phyloP scores from a whole-genome alignment of 1,139 yeast genomes.

The Yueomyces sp. region DNA sequence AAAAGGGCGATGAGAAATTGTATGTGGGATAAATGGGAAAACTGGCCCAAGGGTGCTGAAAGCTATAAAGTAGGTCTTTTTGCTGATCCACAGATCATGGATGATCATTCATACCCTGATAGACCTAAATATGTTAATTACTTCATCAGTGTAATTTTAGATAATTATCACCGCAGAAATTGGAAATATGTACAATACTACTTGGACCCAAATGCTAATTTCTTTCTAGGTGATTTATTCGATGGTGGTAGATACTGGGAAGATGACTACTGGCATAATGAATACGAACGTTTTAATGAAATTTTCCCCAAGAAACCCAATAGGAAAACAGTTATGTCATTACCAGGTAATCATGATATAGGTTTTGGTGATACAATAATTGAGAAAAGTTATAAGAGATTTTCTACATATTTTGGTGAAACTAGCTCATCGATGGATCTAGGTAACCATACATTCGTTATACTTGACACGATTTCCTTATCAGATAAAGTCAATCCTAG shows the following conservation, averaged over 20 bases:
- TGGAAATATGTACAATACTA: slow-evolving; percentile 47
- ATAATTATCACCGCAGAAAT: slow-evolving; percentile 69
- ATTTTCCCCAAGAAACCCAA: slow-evolving; percentile 43
- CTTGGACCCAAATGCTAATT: slow-evolving; percentile 61
- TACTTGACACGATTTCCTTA: slow-evolving; percentile 72
- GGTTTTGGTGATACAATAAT: slow-evolving; percentile 69
- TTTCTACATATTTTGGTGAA: slow-evolving; percentile 61
- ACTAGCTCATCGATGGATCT: slow-evolving; percentile 41
- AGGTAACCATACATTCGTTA: slow-evolving; percentile 69
- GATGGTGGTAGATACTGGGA: slow-evolving; percentile 94
- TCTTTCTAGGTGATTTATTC: slow-evolving; percentile 82
- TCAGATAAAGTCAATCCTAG: slow-evolving; percentile 36
- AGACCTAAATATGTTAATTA: slow-evolving; percentile 36
- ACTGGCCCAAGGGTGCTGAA: slow-evolving; percentile 29
- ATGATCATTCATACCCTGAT: slow-evolving; percentile 55
- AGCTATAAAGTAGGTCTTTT: slow-evolving; percentile 59
- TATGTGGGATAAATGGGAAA: slow-evolving; percentile 54
- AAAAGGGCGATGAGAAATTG: slow-evolving; percentile 37
- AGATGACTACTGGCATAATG: slow-evolving; percentile 57
- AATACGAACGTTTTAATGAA: slow-evolving; percentile 50
- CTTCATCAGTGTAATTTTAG: slow-evolving; percentile 37
- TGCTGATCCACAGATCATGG: slow-evolving; percentile 92
- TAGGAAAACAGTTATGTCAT: slow-evolving; percentile 39
- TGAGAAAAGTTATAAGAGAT: slow-evolving; percentile 45
- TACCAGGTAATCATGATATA: slow-evolving; percentile 94